Conservation (phyloP, 805 yeast species). For the Jamesozyma hellenica region DNA sequence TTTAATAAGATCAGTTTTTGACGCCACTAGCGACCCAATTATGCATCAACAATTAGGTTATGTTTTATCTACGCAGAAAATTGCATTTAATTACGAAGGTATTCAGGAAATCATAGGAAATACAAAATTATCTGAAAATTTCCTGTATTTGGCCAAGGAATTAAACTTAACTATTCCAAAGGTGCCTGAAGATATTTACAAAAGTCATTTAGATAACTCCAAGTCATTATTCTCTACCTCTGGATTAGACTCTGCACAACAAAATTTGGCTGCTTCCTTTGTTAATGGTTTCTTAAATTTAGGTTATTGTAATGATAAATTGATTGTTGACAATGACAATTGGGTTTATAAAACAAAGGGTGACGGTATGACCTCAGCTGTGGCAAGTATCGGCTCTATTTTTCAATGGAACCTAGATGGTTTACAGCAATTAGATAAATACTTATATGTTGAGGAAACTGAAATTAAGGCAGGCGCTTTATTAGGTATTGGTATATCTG, state of each 20-base stretch:
- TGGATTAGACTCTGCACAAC: slow-evolving; percentile 81
- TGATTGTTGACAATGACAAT: slow-evolving; percentile 64
- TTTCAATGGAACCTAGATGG: slow-evolving; percentile 93
- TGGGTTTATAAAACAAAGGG: slow-evolving; percentile 93
- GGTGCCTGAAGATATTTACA: slow-evolving; percentile 90
- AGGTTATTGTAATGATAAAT: slow-evolving; percentile 82
- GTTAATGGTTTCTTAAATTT: slow-evolving; percentile 86
- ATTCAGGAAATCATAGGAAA: slow-evolving; percentile 79
- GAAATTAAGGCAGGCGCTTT: slow-evolving; percentile 94
- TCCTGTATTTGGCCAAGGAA: slow-evolving; percentile 71
- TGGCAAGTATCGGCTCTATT: slow-evolving; percentile 84
- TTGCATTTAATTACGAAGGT: slow-evolving; percentile 60
- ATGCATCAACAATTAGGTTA: slow-evolving; percentile 87
- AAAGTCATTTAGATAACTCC: slow-evolving; percentile 74
- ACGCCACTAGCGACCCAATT: slow-evolving; percentile 61
- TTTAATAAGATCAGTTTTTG: slow-evolving; percentile 69
- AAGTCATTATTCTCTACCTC: slow-evolving; percentile 41
- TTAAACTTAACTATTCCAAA: slow-evolving; percentile 82
- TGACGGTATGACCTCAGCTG: slow-evolving; percentile 81
- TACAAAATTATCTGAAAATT: slow-evolving; percentile 67
- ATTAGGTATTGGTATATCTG: slow-evolving; percentile 86
- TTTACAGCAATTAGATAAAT: slow-evolving; percentile 79
- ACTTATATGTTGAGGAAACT: slow-evolving; percentile 72
- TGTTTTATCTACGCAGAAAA: slow-evolving; percentile 77
- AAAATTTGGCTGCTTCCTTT: slow-evolving; percentile 88